phyloP scores from a whole-genome alignment of 148 eudicot species.

The Rhododendron williamsianum region DNA sequence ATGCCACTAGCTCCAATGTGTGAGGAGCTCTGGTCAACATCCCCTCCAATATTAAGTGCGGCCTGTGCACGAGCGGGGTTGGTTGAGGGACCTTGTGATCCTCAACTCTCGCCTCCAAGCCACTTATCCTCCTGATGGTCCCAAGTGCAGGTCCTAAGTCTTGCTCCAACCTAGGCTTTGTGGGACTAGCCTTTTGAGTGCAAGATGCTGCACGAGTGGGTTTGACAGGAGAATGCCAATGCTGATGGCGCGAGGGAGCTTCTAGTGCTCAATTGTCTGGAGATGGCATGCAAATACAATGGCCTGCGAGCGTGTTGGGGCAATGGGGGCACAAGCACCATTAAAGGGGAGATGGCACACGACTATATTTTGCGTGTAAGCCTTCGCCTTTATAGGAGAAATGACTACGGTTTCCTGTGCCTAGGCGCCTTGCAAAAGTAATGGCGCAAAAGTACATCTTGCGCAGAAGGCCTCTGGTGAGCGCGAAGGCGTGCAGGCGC shows the following conservation, averaged over 20 bases:
- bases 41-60: not conserved
- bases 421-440: not conserved
- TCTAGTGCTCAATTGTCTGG: not conserved
- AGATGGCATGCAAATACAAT: not conserved
- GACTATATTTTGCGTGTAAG: not conserved
- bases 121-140: not conserved
- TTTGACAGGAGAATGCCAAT: not conserved
- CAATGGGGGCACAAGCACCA: not conserved
- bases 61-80: not conserved
- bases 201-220: not conserved
- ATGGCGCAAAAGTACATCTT: not conserved
- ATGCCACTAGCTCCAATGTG: not conserved
- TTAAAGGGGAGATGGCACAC: not conserved
- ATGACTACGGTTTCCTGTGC: not conserved
- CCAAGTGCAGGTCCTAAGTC: not conserved
- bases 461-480: not conserved
- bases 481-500: not conserved
- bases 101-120: not conserved
- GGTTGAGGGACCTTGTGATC: not conserved
- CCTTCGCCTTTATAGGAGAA: not conserved
- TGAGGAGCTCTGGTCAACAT: not conserved
- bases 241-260: not conserved
- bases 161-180: not conserved
- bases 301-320: not conserved
- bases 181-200: not conserved